Evolutionary conservation across 2,329 filamentous ascomycete genomes (phyloP).

Genomic region (Plectosphaerella sp.): DNA sequence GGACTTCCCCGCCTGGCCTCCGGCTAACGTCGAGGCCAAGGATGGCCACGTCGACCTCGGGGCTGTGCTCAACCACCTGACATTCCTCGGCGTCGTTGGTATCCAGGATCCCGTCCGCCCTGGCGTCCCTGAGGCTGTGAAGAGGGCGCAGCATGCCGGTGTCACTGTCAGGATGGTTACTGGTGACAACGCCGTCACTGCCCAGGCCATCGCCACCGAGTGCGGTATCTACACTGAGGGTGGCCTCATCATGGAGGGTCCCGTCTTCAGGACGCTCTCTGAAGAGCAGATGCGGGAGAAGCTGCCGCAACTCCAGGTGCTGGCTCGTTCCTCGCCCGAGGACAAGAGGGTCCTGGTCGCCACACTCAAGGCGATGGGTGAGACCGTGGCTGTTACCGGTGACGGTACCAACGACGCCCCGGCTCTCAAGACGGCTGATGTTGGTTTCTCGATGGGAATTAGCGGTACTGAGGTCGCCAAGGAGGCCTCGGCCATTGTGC

Average conservation of each 20-base stretch:
- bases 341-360: conserved; percentile 55
- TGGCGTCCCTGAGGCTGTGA: conserved; percentile 61
- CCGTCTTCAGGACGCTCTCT: conserved; percentile 54
- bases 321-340: conserved; percentile 56
- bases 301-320: conserved; percentile 43
- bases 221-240: conserved; percentile 56
- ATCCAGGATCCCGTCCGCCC: conserved; percentile 66
- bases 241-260: conserved; percentile 63
- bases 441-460: conserved; percentile 66
- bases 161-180: conserved; percentile 71
- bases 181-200: conserved; percentile 61
- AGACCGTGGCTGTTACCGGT: conserved; percentile 60
- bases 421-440: conserved; percentile 60
- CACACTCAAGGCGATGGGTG: conserved; percentile 47
- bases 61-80: conserved; percentile 57
- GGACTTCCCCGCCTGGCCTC: conserved; percentile 69
- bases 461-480: conserved; percentile 64
- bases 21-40: conserved; percentile 58
- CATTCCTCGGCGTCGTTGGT: conserved; percentile 65
- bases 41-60: conserved; percentile 59
- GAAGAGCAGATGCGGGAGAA: conserved; percentile 46
- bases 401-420: conserved; percentile 66
- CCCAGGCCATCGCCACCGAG: conserved; percentile 59
- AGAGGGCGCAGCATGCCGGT: conserved; percentile 59
- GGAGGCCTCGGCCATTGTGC: conserved; percentile 64